Evolutionary conservation across 768 basidiomycete species (phyloP), one percentile per base, ranked within the genome.

Genomic region (Phanerochaete sordida): DNA sequence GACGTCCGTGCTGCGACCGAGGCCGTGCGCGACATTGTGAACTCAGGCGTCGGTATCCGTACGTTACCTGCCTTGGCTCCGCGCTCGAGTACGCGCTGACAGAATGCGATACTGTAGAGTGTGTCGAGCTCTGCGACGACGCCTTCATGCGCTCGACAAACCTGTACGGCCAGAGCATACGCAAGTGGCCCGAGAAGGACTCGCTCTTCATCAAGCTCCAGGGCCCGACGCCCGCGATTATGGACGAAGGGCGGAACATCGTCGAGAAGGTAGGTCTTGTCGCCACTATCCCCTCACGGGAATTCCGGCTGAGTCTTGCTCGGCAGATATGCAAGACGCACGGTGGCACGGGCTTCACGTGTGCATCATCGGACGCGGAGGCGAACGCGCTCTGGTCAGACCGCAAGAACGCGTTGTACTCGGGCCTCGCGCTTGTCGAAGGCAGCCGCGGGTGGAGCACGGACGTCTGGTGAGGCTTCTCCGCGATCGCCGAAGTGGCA

Each of bases 121-220:
- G 93, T 65, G 84, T 95, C 31, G 94, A 97, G 67, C 82, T 95
- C 8, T 76, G 94, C 5, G 95, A 97, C 66, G 61, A 64, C 48
- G 53, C 55, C 11, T 66, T 64, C 53, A 61, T 50, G 66, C 62
- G 43, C 46, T 54, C 55, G 7, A 64, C 62, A 30, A 64, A 64
- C 56, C 33, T 64, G 24, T 64, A 64, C 51, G 59, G 59, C 27
- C 50, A 53, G 48, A 60, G 59, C 21, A 9, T 23, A 27, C 59
- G 59, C 35, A 77, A 83, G 47, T 91, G 88, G 68, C 87, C 87
- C 2, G 84, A 85, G 21, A 75, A 80, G 62, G 92, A 95, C 68
- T 88, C 88, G 0, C 80, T 97, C 11, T 93, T 97, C 75, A 92
- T 98, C 81, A 95, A 96, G 71, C 82, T 97, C 54, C 92, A 95